phyloP scores from a whole-genome alignment of 2,329 filamentous ascomycete species.

The Chaetomium sp. region DNA sequence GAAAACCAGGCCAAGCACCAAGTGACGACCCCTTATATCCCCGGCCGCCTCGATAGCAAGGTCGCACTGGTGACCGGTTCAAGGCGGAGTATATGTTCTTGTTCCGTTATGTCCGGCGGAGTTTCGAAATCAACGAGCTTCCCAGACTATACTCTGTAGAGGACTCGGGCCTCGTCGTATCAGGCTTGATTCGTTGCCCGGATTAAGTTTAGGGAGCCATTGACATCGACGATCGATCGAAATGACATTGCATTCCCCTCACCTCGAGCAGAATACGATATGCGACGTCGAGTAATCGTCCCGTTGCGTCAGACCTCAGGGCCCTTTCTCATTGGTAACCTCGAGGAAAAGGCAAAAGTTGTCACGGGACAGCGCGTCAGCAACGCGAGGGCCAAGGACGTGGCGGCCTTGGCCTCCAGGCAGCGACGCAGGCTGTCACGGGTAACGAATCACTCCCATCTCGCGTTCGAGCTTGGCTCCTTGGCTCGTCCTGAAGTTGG shows the following conservation, averaged over 20 bases:
- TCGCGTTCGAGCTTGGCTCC: not conserved
- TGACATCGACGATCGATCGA: no score
- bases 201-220: no score
- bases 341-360: not conserved
- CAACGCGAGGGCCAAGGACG: not conserved
- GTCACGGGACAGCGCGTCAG: slow-evolving; percentile 15
- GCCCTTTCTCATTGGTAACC: not conserved
- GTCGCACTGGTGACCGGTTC: not conserved
- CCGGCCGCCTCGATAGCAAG: slow-evolving; percentile 2
- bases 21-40: not conserved
- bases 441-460: not conserved
- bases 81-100: no score
- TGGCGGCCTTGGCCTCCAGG: slow-evolving; percentile 20
- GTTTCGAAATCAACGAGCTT: no score
- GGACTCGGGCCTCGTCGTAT: no score
- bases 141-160: no score
- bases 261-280: not conserved
- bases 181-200: no score
- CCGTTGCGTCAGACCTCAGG: not conserved
- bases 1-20: no score
- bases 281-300: not conserved
- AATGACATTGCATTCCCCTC: no score
- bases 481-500: not conserved
- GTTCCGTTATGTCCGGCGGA: no score
- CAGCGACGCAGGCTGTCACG: not conserved